Base-by-base conservation (phyloP, 371 early-diverging fungal genomes). In the Capillidium heterosporum region DNA sequence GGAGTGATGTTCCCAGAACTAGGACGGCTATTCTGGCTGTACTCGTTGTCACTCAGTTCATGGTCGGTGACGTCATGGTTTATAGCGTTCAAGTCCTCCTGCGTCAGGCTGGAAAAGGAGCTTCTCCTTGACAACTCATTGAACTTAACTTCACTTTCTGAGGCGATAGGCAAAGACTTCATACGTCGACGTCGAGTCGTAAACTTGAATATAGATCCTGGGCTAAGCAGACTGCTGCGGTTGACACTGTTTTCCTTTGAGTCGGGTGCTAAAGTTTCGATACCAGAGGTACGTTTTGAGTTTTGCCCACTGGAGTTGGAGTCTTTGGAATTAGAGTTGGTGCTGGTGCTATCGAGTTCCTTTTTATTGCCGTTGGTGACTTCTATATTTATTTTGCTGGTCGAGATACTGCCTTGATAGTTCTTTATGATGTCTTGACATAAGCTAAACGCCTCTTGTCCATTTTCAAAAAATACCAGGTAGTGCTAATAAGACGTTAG, bases 401-500 rank as follows among this genome's bases (percentile, higher is more conserved):
- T 15, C 5, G 44, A 19, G 44, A 17, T 15, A 7, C 23, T 44
- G 19, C 17, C 19, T 7, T 44, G 23, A 19, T 44, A 44, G 17
- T 44, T 23, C 23, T 44, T 44, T 44, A 44, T 23, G 23, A 44
- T 44, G 17, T 44, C 44, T 44, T 44, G 44, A 44, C 44, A 44
- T 19, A 31, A 54, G 0, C 60, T 60, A 47, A 69, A 68, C 0
- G 78, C 71, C 24, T 52, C 56, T 19, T 70, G 62, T 29, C 75
- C 71, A 56, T 81, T 70, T 5, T 67, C 56, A 35, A 82, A 83
- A 66, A 78, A 84, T 2, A 82, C 74, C 62, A 84, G 84, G 47
- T 75, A 80, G 49, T 81, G 83, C 81, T 81, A 64, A 19, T 49
- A 0, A 35, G 15, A 31, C 28, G 32, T 32, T 1, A 29, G 29